Evolutionary conservation across 2,329 filamentous ascomycete genomes (phyloP).

Genomic region (Periglandula ipomoeae): DNA sequence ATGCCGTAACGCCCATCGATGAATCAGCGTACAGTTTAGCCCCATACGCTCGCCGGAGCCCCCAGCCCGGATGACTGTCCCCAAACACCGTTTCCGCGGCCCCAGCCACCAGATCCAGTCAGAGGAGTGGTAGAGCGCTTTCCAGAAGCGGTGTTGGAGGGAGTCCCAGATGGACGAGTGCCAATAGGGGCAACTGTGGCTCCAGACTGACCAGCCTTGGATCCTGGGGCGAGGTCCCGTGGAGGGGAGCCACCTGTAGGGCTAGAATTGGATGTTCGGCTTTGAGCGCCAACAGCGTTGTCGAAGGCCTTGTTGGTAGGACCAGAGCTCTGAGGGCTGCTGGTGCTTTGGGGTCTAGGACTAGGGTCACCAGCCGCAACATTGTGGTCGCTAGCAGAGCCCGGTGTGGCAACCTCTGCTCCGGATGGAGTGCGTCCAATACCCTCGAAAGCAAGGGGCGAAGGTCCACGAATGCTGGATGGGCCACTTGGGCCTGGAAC

Average conservation of each 20-base stretch:
- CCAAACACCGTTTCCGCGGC: slow-evolving; percentile 75
- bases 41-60: slow-evolving; percentile 90
- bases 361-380: slow-evolving; percentile 33
- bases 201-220: slow-evolving; percentile 45
- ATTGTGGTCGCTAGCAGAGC: slow-evolving; percentile 27
- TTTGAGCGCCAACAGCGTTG: slow-evolving; percentile 45
- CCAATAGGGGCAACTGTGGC: slow-evolving; percentile 83
- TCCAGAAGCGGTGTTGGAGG: slow-evolving; percentile 39
- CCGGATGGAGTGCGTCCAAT: slow-evolving; percentile 31
- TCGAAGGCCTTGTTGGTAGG: slow-evolving; percentile 52
- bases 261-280: slow-evolving; percentile 77
- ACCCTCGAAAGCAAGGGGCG: slow-evolving; percentile 68
- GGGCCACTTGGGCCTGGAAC: slow-evolving; percentile 57
- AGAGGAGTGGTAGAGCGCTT: slow-evolving; percentile 86
- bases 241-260: slow-evolving; percentile 71
- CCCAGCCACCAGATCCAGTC: slow-evolving; percentile 81
- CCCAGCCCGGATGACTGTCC: slow-evolving; percentile 72
- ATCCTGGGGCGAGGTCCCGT: slow-evolving; percentile 46
- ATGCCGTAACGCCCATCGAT: not conserved
- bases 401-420: slow-evolving; percentile 29
- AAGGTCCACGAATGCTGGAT: slow-evolving; percentile 62
- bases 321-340: slow-evolving; percentile 64
- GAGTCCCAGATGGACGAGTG: slow-evolving; percentile 63
- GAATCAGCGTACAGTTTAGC: slow-evolving; percentile 37
- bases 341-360: slow-evolving; percentile 74